Percentiles rank a stretch among this genome's conserved stretches.
These are phyloP conservation scores for Didymella exigua DNA, from an alignment of 2,329 filamentous ascomycete genomes.

Conservation along the genomic window DNA sequence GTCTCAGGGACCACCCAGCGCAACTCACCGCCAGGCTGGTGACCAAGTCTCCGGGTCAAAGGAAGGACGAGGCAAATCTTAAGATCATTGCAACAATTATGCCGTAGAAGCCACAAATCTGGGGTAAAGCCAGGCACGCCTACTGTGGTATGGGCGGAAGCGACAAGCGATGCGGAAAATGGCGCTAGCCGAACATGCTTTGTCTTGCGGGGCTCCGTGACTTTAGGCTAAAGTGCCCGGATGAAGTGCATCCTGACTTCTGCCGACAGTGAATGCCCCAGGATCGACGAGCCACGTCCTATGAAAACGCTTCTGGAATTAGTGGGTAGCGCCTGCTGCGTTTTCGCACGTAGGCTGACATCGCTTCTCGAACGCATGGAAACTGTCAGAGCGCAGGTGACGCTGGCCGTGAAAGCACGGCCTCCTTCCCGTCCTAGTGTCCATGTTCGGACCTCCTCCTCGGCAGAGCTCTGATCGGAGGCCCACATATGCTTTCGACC, in stretches of 20 bases:
- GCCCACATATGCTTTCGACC: slow-evolving; percentile 45
- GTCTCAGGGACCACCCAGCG: slow-evolving; percentile 30
- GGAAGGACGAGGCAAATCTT: slow-evolving; percentile 17
- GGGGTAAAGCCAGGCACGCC: slow-evolving; percentile 16
- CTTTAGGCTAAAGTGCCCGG: slow-evolving; percentile 25
- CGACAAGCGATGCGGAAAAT: slow-evolving; percentile 9
- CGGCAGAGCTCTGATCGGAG: slow-evolving; percentile 39
- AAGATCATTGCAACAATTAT: slow-evolving; percentile 6
- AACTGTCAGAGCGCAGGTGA: slow-evolving; percentile 46
- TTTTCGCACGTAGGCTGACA: slow-evolving; percentile 40
- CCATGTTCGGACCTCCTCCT: slow-evolving; percentile 35
- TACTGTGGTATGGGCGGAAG: slow-evolving; percentile 10
- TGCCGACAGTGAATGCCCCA: slow-evolving; percentile 17
- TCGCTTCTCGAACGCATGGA: slow-evolving; percentile 50
- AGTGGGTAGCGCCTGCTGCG: slow-evolving; percentile 39
- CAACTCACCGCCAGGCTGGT: slow-evolving; percentile 12
- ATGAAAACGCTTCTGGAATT: slow-evolving; percentile 28
- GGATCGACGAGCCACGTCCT: slow-evolving; percentile 38
- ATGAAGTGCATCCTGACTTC: slow-evolving; percentile 14
- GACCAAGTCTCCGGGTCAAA: slow-evolving; percentile 25
- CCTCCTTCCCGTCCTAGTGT: slow-evolving; percentile 36
- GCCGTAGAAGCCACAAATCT: slow-evolving; percentile 14
- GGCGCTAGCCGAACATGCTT: slow-evolving; percentile 9
- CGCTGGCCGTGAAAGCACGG: slow-evolving; percentile 32
- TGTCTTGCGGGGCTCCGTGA: slow-evolving; percentile 11